Conservation (phyloP, 129 eudicot genomes). For the Calendula officinalis region DNA sequence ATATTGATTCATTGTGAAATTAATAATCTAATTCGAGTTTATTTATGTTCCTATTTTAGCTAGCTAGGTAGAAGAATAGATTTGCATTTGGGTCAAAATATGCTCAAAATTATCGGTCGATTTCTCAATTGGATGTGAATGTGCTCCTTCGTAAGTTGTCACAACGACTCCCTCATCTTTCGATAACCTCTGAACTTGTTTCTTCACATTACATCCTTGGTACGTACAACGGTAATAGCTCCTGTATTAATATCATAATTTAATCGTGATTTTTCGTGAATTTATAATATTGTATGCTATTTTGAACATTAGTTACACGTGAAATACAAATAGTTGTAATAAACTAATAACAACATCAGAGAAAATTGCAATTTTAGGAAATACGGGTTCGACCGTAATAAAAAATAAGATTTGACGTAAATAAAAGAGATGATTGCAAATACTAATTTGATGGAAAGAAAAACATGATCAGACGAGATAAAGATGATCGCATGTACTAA, state of each 20-base stretch:
- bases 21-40: conserved; percentile 18
- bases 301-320: background rate
- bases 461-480: too few species aligned
- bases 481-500: too few species aligned
- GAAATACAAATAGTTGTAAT: too few species aligned
- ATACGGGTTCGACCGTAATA: too few species aligned
- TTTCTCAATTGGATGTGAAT: conserved; percentile 67
- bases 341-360: too few species aligned
- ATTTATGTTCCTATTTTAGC: conserved; percentile 7
- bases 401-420: too few species aligned
- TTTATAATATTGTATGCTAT: too few species aligned
- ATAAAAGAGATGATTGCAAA: too few species aligned
- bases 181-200: conserved; percentile 75
- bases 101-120: conserved; percentile 77
- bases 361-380: too few species aligned
- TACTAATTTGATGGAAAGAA: too few species aligned
- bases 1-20: conserved; percentile 9
- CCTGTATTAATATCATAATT: conserved; percentile 22
- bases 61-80: conserved; percentile 44
- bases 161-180: conserved; percentile 72
- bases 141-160: conserved; percentile 81
- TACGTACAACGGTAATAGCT: conserved; percentile 78
- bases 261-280: too few species aligned
- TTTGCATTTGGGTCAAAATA: conserved; percentile 70
- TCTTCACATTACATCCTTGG: conserved; percentile 75